Base-by-base conservation (phyloP, 1,139 yeast species). In the Kodamaea alishanica region DNA sequence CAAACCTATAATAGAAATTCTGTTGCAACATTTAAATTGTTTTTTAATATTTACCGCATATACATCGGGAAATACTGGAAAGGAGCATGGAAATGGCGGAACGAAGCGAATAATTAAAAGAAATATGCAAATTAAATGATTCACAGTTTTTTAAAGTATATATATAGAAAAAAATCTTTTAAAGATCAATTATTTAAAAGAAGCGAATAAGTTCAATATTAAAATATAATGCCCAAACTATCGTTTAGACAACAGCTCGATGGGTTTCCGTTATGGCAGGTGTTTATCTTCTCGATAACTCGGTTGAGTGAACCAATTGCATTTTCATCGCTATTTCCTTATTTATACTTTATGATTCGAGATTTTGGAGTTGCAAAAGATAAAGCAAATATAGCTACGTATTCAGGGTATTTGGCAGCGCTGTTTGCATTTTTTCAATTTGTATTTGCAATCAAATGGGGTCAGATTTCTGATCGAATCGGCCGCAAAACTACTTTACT, bases 261-360 rank as follows among this genome's bases (percentile, higher is more conserved):
- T 30, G 79, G 75, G 11, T 77, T 77, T 50, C 82, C 81, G 3
- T 52, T 67, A 41, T 60, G 71, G 51, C 84, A 79, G 54, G 61
- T 79, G 56, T 45, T 61, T 10, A 72, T 75, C 32, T 44, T 67
- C 2, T 65, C 75, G 29, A 45, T 70, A 11, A 70, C 77, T 43
- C 60, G 84, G 37, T 66, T 79, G 37, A 68, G 79, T 7, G 86
- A 80, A 51, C 85, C 86, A 1, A 67, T 81, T 26, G 75, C 84
- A 2, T 79, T 79, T 60, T 77, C 84, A 2, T 78, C 84, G 2
- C 54, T 78, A 26, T 79, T 80, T 55, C 85, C 86, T 2, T 81
- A 80, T 52, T 70, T 80, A 23, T 80, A 75, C 54, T 80, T 77
- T 56, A 77, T 80, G 81, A 78, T 81, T 26, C 60, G 77, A 50